Evolutionary conservation across 116 monocot species (phyloP), one percentile per base, ranked within the genome.

Genomic region (Zostera marina): DNA sequence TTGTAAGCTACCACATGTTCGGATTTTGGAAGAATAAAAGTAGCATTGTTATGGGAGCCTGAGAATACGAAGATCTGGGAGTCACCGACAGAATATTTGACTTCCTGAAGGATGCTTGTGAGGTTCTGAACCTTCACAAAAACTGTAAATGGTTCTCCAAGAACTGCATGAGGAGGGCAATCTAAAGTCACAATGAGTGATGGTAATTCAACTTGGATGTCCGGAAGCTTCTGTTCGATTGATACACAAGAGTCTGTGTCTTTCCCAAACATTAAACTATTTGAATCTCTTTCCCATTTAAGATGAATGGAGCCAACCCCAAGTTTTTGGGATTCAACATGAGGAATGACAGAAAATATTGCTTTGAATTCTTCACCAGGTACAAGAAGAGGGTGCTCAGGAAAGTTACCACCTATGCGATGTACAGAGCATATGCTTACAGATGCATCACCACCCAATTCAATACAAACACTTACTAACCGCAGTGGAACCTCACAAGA

Each of bases 61-160:
- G 73, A 68, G 23, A 91, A 99, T 16, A 99, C 83, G 45, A 99
- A 99, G 52, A 78, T 78, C 58, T 91, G 91, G 17, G 78, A 91
- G 56, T 99, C 99, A 0, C 76, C 87, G 20, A 87, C 54, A 6
- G 77, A 75, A 61, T 83, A 87, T 61, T 87, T 99, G 32, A 99
- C 77, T 43, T 99, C 99, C 73, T 99, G 99, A 52, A 91, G 81
- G 42, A 91, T 68, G 69, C 66, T 69, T 16, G 90, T 87, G 1
- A 70, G 64, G 25, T 99, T 99, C 46, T 66, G 64, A 11, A 99
- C 62, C 56, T 64, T 91, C 22, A 84, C 70, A 53, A 76, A 52
- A 25, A 87, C 63, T 22, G 69, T 76, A 67, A 99, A 87, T 11
- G 99, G 91, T 11, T 71, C 59, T 21, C 91, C 99, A 59, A 91